These are phyloP conservation scores for Hericium rajendrae DNA, from an alignment of 768 basidiomycete species.

Conservation along the genomic window DNA sequence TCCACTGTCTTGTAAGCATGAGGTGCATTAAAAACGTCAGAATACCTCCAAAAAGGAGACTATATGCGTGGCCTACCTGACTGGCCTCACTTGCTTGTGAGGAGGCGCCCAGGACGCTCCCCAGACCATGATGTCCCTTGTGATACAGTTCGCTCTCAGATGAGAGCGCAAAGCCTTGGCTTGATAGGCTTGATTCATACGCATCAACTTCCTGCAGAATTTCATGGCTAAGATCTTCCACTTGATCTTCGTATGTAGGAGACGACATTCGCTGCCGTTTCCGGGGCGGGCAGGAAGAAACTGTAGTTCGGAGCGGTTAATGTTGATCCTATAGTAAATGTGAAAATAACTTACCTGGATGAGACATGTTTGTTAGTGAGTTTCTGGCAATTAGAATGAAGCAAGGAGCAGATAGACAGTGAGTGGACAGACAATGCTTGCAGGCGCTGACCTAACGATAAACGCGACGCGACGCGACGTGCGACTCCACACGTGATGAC, in stretches of 20 bases:
- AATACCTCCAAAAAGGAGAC: not conserved
- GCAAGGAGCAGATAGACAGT: not conserved
- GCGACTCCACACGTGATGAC: not conserved
- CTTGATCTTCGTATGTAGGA: slow-evolving; percentile 40
- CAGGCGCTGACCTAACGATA: not conserved
- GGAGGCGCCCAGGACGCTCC: not conserved
- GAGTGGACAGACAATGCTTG: not conserved
- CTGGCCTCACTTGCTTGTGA: not conserved
- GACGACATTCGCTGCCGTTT: slow-evolving; percentile 58
- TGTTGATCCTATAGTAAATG: not conserved
- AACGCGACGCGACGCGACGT: not conserved
- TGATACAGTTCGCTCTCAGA: not conserved
- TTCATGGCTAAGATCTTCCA: slow-evolving; percentile 37
- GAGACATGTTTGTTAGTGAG: not conserved
- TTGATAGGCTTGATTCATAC: not conserved
- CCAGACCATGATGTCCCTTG: not conserved
- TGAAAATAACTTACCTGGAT: not conserved
- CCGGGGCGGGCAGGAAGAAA: slow-evolving; percentile 30
- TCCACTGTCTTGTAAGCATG: not conserved
- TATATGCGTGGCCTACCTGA: not conserved
- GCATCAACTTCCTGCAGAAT: slow-evolving; percentile 1
- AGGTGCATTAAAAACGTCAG: not conserved
- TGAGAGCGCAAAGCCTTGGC: not conserved
- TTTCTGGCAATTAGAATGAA: no score
- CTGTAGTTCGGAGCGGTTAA: not conserved